phyloP scores from a whole-genome alignment of 2,329 filamentous ascomycete species.

The Orbilia ellipsospora region DNA sequence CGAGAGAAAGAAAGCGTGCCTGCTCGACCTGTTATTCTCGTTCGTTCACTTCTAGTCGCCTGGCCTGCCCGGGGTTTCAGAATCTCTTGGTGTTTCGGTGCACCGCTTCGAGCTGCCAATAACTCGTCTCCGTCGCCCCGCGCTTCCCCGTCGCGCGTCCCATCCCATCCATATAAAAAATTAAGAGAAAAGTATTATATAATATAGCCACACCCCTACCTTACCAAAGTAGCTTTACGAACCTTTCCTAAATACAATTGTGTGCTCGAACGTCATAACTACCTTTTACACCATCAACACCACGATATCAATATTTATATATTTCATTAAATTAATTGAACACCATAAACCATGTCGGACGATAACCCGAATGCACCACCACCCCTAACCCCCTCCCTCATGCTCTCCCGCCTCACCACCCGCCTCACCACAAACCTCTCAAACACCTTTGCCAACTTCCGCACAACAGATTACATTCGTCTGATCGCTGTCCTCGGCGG shows the following conservation, averaged over 20 bases:
- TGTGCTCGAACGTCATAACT: too few species aligned
- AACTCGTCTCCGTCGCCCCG: not conserved
- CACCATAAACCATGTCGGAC: constrained; percentile 30
- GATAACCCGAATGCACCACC: not conserved
- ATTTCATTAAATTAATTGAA: not conserved
- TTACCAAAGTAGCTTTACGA: not conserved
- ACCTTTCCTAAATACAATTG: too few species aligned
- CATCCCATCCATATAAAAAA: not conserved
- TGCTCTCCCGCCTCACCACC: constrained; percentile 33
- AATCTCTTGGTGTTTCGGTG: constrained; percentile 19
- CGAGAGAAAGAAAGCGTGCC: too few species aligned
- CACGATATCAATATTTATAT: too few species aligned
- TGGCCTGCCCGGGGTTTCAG: constrained; percentile 17
- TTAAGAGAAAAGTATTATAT: not conserved
- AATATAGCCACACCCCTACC: not conserved
- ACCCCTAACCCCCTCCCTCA: constrained; percentile 31
- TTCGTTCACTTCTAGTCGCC: too few species aligned
- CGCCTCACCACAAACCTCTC: constrained; percentile 50
- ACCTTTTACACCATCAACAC: too few species aligned
- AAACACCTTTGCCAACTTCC: constrained; percentile 54
- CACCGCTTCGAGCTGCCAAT: constrained; percentile 24
- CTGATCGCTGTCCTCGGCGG: constrained; percentile 77
- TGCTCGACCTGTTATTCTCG: too few species aligned
- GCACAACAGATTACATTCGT: constrained; percentile 66
- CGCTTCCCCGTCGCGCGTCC: constrained; percentile 4